Conservation (phyloP, 306 rosid genomes). For the Glycine tomentella region DNA sequence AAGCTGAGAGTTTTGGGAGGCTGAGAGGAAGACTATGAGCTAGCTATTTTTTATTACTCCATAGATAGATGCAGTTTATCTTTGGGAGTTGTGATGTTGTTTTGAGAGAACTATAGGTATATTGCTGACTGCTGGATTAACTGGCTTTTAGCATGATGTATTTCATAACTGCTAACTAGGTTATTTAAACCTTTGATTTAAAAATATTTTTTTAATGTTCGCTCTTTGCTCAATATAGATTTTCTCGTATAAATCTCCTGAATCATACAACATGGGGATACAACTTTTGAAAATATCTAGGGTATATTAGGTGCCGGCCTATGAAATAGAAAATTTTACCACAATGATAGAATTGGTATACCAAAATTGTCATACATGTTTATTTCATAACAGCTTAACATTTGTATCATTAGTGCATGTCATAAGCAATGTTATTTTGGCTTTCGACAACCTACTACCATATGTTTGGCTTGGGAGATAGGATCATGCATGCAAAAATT, state of each 20-base stretch:
- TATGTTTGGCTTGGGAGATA: neutral
- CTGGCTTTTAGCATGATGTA: neutral
- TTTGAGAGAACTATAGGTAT: conserved; percentile 9
- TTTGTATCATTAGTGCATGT: conserved; percentile 12
- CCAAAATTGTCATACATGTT: neutral
- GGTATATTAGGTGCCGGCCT: neutral
- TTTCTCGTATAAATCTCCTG: neutral
- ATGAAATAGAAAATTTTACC: neutral
- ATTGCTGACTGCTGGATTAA: conserved; percentile 10
- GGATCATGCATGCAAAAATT: neutral
- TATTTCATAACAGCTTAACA: neutral
- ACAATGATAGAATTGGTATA: conserved; percentile 1
- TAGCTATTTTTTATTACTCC: conserved; percentile 9
- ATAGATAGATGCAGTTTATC: conserved; percentile 10
- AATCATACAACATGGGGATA: neutral
- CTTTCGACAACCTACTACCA: conserved; percentile 12
- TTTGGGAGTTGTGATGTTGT: conserved; percentile 1
- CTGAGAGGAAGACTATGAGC: too few relatives aligned
- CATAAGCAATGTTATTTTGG: neutral
- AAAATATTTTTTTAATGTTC: neutral
- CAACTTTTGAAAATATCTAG: neutral
- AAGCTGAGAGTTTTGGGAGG: too few relatives aligned
- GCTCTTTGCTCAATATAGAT: neutral
- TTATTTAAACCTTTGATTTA: too few relatives aligned
- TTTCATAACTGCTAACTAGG: neutral